A percentile compares a stretch with the other conserved stretches of the same genome.
Conservation (phyloP, 2,329 filamentous ascomycete genomes). For the Botryotinia narcissicola region DNA sequence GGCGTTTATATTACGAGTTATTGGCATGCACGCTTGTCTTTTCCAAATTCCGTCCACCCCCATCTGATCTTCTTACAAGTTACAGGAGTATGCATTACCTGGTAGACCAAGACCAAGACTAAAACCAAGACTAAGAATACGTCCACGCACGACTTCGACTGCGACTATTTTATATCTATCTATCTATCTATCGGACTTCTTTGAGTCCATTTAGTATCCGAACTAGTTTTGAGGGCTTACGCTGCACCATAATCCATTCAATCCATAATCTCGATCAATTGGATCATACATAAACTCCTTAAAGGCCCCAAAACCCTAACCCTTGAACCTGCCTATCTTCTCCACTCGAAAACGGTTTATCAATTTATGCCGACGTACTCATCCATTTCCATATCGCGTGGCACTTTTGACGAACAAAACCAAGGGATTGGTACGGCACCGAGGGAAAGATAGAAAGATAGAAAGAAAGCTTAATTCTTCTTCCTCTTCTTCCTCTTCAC, state of each 20-base stretch:
- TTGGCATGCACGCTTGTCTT: conserved; percentile 6
- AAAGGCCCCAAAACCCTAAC: not conserved
- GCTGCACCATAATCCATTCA: not conserved
- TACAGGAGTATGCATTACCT: not conserved
- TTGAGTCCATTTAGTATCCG: not conserved
- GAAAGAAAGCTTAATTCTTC: not conserved
- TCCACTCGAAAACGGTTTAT: conserved; percentile 17
- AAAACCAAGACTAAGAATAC: not conserved
- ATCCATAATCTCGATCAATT: conserved; percentile 3
- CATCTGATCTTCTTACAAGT: not conserved
- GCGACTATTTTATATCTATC: not conserved
- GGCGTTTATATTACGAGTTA: not conserved
- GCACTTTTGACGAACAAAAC: not conserved
- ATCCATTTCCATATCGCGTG: not conserved
- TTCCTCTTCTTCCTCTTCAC: not conserved
- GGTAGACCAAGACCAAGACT: not conserved
- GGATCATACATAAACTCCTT: conserved; percentile 9
- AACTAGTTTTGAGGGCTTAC: not conserved
- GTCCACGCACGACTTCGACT: not conserved
- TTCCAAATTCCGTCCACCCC: not conserved
- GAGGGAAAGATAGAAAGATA: not conserved
- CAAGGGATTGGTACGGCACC: not conserved
- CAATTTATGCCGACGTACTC: conserved; percentile 8
- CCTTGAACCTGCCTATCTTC: conserved; percentile 12
- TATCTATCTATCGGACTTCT: not conserved